Evolutionary conservation across 768 basidiomycete species (phyloP), one percentile per base, ranked within the genome.

Genomic region (Mycena latifolia): DNA sequence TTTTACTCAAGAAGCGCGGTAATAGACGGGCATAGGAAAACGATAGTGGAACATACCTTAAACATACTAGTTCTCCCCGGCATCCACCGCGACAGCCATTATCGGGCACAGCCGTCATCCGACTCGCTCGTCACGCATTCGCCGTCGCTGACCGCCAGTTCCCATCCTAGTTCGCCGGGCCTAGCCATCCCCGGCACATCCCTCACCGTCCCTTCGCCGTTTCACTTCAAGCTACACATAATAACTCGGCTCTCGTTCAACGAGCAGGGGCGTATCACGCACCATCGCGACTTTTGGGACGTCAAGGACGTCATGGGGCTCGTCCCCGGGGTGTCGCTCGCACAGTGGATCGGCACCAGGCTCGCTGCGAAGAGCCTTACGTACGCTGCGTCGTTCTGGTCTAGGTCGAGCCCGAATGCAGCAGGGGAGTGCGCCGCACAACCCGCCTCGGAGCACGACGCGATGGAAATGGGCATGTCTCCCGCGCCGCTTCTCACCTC

Each of bases 261-360:
- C 77, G 93, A 94, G 70, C 89, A 89, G 72, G 92, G 91, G n/a
- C 86, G 85, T 64, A 89, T 95, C 66, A 90, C 91, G 5, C 86
- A 89, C 71, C 93, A 95, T 74, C 85, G 92, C 29, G 93, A 94
- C 72, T 82, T 92, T 41, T 94, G 91, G 92, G 92, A 94, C 70
- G 81, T 92, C 46, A 88, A 89, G 74, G 93, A 95, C 73, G 80
- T 94, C 63, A 81, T 93, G 72, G 88, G 89, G 39, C 84, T 93
- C 43, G 74, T 93, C 11, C 92, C 92, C 5, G 92, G 92, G 5
- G 84, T 88, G 65, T 84, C 87, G 11, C 76, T 90, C 47, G 85
- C 85, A 1, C 87, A 92, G 66, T 94, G 92, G 91, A 80, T 93
- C 53, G 82, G 83, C 51, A 84, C 88, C 52, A 84, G 92, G 52